Evolutionary conservation across 2,329 filamentous ascomycete species (phyloP).

Genomic region (Plectosphaerella cucumerina): DNA sequence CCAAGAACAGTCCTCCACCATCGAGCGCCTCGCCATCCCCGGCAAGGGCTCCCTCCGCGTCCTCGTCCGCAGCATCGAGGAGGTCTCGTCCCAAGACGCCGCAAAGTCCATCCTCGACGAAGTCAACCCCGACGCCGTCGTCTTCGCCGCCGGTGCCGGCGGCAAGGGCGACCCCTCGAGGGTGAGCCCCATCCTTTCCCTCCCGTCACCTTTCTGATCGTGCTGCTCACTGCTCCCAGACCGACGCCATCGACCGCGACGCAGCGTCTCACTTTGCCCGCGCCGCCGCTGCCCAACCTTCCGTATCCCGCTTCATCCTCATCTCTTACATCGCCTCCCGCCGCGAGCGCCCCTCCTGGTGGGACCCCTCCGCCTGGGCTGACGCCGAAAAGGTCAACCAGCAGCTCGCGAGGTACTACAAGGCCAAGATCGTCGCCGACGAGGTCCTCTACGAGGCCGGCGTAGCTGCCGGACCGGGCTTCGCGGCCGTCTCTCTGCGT

Average conservation of each 20-base stretch:
- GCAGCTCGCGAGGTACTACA: constrained; percentile 49
- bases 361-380: constrained; percentile 46
- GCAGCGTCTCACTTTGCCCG: constrained; percentile 60
- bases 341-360: constrained; percentile 49
- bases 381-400: constrained; percentile 38
- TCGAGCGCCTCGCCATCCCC: constrained; percentile 56
- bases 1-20: constrained; percentile 59
- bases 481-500: constrained; percentile 49
- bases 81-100: constrained; percentile 59
- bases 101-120: constrained; percentile 57
- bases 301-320: constrained; percentile 59
- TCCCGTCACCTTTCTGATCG: background rate
- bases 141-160: constrained; percentile 64
- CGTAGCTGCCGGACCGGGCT: constrained; percentile 32
- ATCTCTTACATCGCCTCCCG: constrained; percentile 58
- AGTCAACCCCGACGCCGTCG: constrained; percentile 60
- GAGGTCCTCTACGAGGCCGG: constrained; percentile 46
- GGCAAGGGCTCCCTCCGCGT: constrained; percentile 60
- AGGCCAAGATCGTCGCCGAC: constrained; percentile 58
- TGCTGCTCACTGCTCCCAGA: constrained; percentile 28
- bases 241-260: constrained; percentile 57
- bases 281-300: constrained; percentile 49
- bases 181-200: constrained; percentile 20
- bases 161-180: constrained; percentile 53
- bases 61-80: constrained; percentile 66